These are phyloP conservation scores for Candida nitratophila DNA, from an alignment of 805 yeast genomes.

Conservation along the genomic window DNA sequence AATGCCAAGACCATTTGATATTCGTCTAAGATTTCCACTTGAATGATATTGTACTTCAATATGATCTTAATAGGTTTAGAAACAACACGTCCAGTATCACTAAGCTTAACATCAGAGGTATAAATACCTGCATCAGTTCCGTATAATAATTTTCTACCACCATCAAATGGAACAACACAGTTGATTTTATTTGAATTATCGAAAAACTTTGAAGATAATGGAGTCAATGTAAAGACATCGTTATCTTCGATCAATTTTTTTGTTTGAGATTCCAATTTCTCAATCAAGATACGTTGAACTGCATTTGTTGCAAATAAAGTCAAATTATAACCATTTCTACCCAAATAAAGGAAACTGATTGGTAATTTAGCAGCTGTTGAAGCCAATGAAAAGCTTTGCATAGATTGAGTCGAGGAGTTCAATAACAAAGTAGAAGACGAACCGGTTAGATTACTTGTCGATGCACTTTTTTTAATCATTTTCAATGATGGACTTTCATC, in stretches of 20 bases:
- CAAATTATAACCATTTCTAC: constrained; percentile 47
- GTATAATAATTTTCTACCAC: constrained; percentile 82
- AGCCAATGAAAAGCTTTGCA: constrained; percentile 12
- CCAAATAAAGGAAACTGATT: constrained; percentile 45
- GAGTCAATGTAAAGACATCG: constrained; percentile 73
- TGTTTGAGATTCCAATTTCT: constrained; percentile 76
- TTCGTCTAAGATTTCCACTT: constrained; percentile 87
- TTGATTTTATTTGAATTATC: constrained; percentile 71
- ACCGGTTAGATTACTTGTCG: constrained; percentile 25
- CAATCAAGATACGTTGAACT: constrained; percentile 74
- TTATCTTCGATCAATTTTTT: constrained; percentile 60
- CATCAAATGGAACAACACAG: constrained; percentile 91
- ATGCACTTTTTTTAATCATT: constrained; percentile 33
- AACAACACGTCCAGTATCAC: constrained; percentile 48
- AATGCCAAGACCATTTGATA: constrained; percentile 76
- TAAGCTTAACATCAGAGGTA: constrained; percentile 58
- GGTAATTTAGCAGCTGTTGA: constrained; percentile 33
- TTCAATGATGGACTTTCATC: constrained; percentile 70
- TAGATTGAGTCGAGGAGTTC: constrained; percentile 12
- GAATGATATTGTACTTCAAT: constrained; percentile 70
- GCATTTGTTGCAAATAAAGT: constrained; percentile 48
- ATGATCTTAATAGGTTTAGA: constrained; percentile 73
- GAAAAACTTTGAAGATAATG: constrained; percentile 69
- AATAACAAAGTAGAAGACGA: constrained; percentile 22
- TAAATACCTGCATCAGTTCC: constrained; percentile 92